phyloP scores from a whole-genome alignment of 2,329 filamentous ascomycete genomes.

The Alternaria solani region DNA sequence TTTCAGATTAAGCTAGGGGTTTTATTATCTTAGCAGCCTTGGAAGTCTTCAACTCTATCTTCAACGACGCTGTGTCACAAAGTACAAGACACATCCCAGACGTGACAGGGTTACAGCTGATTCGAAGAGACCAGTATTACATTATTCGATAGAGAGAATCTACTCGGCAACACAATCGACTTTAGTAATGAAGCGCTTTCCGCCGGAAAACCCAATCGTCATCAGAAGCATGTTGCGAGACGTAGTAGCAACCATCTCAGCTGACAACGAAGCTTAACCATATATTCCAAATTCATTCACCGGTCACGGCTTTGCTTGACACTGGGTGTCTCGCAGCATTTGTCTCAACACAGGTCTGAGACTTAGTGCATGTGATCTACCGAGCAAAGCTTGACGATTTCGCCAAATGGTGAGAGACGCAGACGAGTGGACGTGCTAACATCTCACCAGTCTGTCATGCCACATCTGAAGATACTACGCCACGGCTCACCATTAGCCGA shows the following conservation, averaged over 20 bases:
- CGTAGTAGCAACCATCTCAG: neutral
- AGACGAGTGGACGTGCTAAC: neutral
- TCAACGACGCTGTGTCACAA: neutral
- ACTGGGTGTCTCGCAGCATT: neutral
- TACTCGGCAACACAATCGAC: neutral
- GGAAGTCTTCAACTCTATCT: neutral
- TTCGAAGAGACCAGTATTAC: neutral
- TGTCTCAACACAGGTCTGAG: neutral
- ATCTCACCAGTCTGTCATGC: neutral
- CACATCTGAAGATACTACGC: neutral
- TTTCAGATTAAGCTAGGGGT: neutral
- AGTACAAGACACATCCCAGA: neutral
- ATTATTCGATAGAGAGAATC: neutral
- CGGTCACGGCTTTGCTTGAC: neutral
- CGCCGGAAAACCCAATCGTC: neutral
- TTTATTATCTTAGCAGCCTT: neutral
- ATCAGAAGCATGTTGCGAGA: neutral
- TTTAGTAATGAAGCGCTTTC: neutral
- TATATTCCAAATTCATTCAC: neutral
- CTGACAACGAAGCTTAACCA: neutral
- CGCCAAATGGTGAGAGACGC: neutral
- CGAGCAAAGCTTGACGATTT: neutral
- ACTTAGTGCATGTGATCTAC: neutral
- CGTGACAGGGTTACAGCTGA: neutral
- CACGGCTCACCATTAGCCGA: neutral